These are phyloP conservation scores for Lagenidium sp. DNA, from an alignment of 352 stramenopile genomes.

Conservation along the genomic window DNA sequence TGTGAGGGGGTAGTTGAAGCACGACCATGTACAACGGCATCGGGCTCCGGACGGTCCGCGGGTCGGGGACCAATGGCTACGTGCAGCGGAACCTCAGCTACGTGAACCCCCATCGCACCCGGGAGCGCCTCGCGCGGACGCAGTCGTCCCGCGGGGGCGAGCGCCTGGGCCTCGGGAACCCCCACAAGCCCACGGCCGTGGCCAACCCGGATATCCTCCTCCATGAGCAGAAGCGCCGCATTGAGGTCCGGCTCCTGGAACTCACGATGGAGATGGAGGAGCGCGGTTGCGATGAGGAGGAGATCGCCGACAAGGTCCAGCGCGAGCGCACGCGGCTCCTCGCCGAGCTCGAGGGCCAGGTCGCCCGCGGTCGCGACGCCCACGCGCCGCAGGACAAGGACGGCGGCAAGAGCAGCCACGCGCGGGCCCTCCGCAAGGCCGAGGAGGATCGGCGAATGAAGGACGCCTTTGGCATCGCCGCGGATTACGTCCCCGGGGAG, in stretches of 20 bases:
- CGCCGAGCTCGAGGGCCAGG: conserved; percentile 12
- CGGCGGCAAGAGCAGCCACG: conserved; percentile 37
- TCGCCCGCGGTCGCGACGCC: background rate
- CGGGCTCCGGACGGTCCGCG: conserved; percentile 71
- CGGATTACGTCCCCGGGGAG: conserved; percentile 62
- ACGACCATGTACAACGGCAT: conserved; percentile 88
- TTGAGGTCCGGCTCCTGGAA: conserved; percentile 78
- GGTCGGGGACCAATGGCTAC: conserved; percentile 85
- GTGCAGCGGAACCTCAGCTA: conserved; percentile 81
- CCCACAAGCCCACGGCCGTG: conserved; percentile 14
- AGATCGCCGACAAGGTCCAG: conserved; percentile 57
- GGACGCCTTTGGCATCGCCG: conserved; percentile 57
- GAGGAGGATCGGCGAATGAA: conserved; percentile 62
- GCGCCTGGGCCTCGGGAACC: conserved; percentile 4
- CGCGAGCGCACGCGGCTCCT: conserved; percentile 49
- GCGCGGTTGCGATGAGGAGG: conserved; percentile 48
- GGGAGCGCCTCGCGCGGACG: conserved; percentile 47
- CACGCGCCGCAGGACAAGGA: conserved; percentile 12
- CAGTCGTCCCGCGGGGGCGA: conserved; percentile 13
- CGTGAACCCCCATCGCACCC: conserved; percentile 57
- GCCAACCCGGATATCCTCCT: conserved; percentile 73
- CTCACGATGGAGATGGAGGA: conserved; percentile 74
- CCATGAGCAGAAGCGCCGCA: conserved; percentile 69
- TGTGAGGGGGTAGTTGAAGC: too few species aligned
- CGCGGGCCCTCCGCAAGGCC: conserved; percentile 46